phyloP scores from a whole-genome alignment of 352 stramenopile species.

The Lagenidium giganteum region DNA sequence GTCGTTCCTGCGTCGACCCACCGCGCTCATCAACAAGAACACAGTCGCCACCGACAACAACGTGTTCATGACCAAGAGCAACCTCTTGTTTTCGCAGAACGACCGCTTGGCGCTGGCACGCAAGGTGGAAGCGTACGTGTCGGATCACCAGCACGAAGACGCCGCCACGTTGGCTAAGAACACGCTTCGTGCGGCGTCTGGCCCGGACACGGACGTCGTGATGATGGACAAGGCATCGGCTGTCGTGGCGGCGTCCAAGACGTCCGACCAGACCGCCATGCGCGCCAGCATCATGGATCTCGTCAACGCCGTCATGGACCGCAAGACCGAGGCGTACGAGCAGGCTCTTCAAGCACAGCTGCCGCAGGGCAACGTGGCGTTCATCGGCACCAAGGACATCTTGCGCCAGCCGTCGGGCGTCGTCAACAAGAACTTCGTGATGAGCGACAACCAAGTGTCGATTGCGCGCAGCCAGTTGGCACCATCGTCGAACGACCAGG shows the following conservation, averaged over 20 bases:
- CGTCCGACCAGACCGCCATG: too few species aligned
- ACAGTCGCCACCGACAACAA: constrained; percentile 31
- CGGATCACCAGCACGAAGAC: not conserved
- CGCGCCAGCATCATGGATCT: too few species aligned
- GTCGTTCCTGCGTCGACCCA: too few species aligned
- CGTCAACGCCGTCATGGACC: too few species aligned
- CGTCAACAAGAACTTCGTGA: not conserved
- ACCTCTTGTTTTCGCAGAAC: constrained; percentile 26
- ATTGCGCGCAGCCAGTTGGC: not conserved
- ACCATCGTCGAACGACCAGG: not conserved
- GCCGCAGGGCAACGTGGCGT: not conserved
- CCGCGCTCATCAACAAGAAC: constrained; percentile 36
- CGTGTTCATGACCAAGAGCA: constrained; percentile 25
- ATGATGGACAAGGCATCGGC: constrained; percentile 30
- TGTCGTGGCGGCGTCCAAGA: constrained; percentile 19
- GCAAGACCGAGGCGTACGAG: too few species aligned
- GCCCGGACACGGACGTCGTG: constrained; percentile 10
- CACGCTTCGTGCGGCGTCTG: constrained; percentile 16
- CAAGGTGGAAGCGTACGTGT: constrained; percentile 12
- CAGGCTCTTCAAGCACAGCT: not conserved
- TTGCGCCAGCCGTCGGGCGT: not conserved
- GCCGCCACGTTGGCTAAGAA: constrained; percentile 8
- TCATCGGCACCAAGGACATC: not conserved
- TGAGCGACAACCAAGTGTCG: not conserved
- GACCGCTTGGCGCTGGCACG: constrained; percentile 18